Percentiles rank a stretch among this genome's conserved stretches.
phyloP scores from a whole-genome alignment of 768 basidiomycete genomes.

The Naganishia vaughanmartiniae region DNA sequence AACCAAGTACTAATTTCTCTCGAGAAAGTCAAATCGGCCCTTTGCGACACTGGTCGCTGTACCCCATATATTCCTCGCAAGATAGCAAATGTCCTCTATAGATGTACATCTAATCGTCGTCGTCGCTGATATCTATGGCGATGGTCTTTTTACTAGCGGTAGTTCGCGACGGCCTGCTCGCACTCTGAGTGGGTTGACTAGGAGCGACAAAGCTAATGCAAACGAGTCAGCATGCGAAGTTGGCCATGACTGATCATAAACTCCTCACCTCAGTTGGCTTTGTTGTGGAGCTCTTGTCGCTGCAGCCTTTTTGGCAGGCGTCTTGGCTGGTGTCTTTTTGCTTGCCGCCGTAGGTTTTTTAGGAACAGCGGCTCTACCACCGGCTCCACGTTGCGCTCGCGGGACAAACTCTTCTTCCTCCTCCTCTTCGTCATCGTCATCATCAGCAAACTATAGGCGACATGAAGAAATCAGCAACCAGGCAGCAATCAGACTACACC shows the following conservation, averaged over 20 bases:
- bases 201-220: slow-evolving; percentile 22
- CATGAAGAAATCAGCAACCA: background rate
- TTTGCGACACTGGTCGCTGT: background rate
- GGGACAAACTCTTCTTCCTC: slow-evolving; percentile 45
- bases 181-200: slow-evolving; percentile 3
- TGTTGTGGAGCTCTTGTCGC: slow-evolving; percentile 56
- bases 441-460: slow-evolving; percentile 37
- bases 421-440: slow-evolving; percentile 43
- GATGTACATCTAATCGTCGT: slow-evolving; percentile 10
- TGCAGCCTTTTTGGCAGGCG: slow-evolving; percentile 58
- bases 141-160: slow-evolving; percentile 22
- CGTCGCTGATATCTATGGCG: slow-evolving; percentile 19
- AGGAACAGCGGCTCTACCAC: slow-evolving; percentile 32
- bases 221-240: background rate
- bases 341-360: slow-evolving; percentile 31
- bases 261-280: slow-evolving; percentile 31
- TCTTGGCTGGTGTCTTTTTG: slow-evolving; percentile 55
- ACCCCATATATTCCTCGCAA: background rate
- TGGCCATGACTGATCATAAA: background rate
- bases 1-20: background rate
- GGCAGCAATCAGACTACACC: background rate
- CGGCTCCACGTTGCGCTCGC: slow-evolving; percentile 34
- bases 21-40: too few species aligned
- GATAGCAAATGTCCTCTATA: background rate
- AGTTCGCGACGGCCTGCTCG: slow-evolving; percentile 25